Percentiles rank a stretch among this genome's conserved stretches.
These are phyloP conservation scores for Carex parvula DNA, from an alignment of 176 grass and related monocot species.

Conservation along the genomic window DNA sequence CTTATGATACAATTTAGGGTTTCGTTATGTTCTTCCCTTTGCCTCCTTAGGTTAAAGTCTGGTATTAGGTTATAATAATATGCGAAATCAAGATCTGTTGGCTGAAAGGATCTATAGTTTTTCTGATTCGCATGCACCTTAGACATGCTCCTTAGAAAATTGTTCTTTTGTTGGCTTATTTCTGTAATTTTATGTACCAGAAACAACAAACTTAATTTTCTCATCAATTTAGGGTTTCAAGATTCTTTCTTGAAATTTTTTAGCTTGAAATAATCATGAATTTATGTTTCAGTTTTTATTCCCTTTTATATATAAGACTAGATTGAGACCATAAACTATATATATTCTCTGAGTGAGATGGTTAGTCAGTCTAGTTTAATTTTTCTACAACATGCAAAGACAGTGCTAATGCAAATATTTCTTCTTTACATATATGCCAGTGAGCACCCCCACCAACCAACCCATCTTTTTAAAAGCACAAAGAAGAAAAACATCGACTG, in stretches of 20 bases:
- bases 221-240: background rate
- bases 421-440: slow-evolving; percentile 3
- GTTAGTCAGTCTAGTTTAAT: background rate
- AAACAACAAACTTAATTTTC: background rate
- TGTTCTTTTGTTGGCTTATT: background rate
- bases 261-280: background rate
- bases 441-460: background rate
- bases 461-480: background rate
- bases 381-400: background rate
- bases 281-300: background rate
- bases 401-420: slow-evolving; percentile 4
- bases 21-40: background rate
- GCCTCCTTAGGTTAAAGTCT: background rate
- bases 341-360: background rate
- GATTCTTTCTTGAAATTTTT: background rate
- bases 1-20: background rate
- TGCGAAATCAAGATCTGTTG: background rate
- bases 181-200: background rate
- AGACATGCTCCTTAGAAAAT: background rate
- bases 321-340: background rate
- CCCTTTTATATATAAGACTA: background rate
- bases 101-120: background rate
- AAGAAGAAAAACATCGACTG: background rate
- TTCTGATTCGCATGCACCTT: background rate
- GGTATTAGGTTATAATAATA: background rate